These are phyloP conservation scores for Spraguea lophii DNA, from an alignment of 371 early-diverging fungal genomes.

Conservation along the genomic window DNA sequence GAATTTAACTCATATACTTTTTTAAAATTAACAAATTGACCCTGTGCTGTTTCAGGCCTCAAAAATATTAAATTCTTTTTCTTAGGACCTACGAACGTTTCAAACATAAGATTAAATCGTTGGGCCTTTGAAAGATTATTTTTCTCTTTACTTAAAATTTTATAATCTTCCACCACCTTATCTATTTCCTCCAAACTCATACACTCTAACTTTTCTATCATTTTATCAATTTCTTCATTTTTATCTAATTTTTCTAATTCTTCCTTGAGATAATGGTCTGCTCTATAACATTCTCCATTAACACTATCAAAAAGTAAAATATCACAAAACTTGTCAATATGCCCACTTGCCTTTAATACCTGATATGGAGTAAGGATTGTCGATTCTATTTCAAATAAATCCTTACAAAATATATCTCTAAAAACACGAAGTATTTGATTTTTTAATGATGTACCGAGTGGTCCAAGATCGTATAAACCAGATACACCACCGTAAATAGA, in stretches of 20 bases:
- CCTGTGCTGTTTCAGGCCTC: constrained; percentile 98
- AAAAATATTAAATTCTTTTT: constrained; percentile 61
- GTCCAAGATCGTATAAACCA: constrained; percentile 95
- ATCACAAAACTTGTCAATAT: constrained; percentile 95
- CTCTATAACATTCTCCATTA: constrained; percentile 81
- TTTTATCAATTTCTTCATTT: constrained; percentile 55
- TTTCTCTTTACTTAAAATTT: constrained; percentile 54
- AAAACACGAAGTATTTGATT: constrained; percentile 71
- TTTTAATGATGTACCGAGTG: constrained; percentile 75
- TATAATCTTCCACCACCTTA: constrained; percentile 60
- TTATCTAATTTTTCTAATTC: constrained; percentile 66
- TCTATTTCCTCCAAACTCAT: constrained; percentile 63
- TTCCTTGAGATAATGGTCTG: constrained; percentile 85
- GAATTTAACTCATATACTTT: constrained; percentile 82
- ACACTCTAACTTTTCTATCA: constrained; percentile 57
- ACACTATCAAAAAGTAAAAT: constrained; percentile 79
- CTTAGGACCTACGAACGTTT: constrained; percentile 84
- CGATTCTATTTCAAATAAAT: constrained; percentile 93
- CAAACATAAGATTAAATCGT: constrained; percentile 97
- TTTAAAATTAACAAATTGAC: constrained; percentile 95
- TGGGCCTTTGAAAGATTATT: constrained; percentile 63
- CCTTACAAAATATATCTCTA: constrained; percentile 84
- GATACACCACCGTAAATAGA: constrained; percentile 39
- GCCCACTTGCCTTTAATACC: constrained; percentile 93
- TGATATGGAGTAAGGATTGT: constrained; percentile 82